A percentile compares a stretch with the other conserved stretches of the same genome.
Conservation (phyloP, 495 filamentous ascomycete species). For the Xylaria scruposa region DNA sequence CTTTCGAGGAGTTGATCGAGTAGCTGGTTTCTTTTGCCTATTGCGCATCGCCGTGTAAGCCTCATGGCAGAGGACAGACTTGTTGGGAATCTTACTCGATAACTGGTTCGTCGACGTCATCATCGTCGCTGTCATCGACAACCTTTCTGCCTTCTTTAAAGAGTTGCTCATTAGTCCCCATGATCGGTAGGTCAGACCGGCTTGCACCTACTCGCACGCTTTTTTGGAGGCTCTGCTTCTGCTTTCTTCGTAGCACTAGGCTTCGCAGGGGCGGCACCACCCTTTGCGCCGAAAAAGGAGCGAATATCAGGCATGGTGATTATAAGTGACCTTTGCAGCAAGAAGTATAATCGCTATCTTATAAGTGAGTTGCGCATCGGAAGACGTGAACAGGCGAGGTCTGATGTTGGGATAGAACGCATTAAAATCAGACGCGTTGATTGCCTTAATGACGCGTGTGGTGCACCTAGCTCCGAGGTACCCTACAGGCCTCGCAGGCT, state of each 20-base stretch:
- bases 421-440: conserved; percentile 25
- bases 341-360: conserved; percentile 3
- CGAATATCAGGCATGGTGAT: conserved; percentile 79
- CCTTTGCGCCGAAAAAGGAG: conserved; percentile 76
- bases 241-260: conserved; percentile 53
- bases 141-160: conserved; percentile 69
- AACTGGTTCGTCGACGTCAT: conserved; percentile 64
- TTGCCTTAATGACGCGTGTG: conserved; percentile 22
- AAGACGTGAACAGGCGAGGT: conserved; percentile 3
- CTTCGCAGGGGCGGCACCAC: conserved; percentile 52
- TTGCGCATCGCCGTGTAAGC: conserved; percentile 11
- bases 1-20: conserved; percentile 50
- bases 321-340: neutral
- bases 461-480: neutral
- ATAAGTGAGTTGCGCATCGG: neutral
- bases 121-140: conserved; percentile 78
- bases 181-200: neutral
- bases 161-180: conserved; percentile 33
- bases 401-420: conserved; percentile 4
- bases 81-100: conserved; percentile 42
- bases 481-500: neutral
- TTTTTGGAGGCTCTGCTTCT: conserved; percentile 49
- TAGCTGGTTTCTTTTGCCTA: conserved; percentile 47
- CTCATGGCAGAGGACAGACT: neutral
- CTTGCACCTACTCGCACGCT: conserved; percentile 47